Evolutionary conservation across 2,329 filamentous ascomycete genomes (phyloP).

Genomic region (Lasiodiplodia gonubiensis): DNA sequence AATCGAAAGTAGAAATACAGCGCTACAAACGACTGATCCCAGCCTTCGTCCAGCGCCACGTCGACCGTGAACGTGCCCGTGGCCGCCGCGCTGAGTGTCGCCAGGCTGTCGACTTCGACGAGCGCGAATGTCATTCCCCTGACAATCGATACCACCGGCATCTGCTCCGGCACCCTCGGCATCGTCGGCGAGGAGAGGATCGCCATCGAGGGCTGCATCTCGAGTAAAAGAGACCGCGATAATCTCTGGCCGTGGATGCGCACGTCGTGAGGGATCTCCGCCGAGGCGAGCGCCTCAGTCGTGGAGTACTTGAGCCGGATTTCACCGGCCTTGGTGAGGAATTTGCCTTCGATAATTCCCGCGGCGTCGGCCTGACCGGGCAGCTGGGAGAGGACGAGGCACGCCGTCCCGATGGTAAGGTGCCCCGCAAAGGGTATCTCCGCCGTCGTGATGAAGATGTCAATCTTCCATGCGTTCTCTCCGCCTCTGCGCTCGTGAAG

Average conservation of each 20-base stretch:
- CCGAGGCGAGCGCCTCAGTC: conserved; percentile 56
- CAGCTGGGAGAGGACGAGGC: conserved; percentile 50
- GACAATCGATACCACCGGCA: conserved; percentile 60
- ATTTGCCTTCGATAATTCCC: conserved; percentile 41
- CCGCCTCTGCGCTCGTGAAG: conserved; percentile 48
- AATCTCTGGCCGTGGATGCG: conserved; percentile 59
- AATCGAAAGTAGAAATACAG: conserved; percentile 65
- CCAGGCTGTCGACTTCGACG: conserved; percentile 65
- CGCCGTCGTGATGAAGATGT: conserved; percentile 59
- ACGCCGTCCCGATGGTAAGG: conserved; percentile 62
- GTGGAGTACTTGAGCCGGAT: conserved; percentile 52
- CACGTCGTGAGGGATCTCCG: conserved; percentile 70
- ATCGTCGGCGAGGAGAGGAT: conserved; percentile 10
- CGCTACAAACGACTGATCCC: conserved; percentile 60
- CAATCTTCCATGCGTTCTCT: conserved; percentile 49
- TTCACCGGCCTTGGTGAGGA: conserved; percentile 53
- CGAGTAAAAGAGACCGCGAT: conserved; percentile 37
- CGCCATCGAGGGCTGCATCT: conserved; percentile 46
- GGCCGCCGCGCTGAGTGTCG: conserved; percentile 58
- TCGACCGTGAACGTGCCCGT: conserved; percentile 41
- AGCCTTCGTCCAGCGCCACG: conserved; percentile 52
- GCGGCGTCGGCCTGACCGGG: conserved; percentile 26
- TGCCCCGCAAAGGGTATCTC: conserved; percentile 66
- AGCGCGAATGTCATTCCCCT: conserved; percentile 77
- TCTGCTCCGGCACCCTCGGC: conserved; percentile 33